Conservation (phyloP, 345 rosid species). For the Linum usitatissimum region DNA sequence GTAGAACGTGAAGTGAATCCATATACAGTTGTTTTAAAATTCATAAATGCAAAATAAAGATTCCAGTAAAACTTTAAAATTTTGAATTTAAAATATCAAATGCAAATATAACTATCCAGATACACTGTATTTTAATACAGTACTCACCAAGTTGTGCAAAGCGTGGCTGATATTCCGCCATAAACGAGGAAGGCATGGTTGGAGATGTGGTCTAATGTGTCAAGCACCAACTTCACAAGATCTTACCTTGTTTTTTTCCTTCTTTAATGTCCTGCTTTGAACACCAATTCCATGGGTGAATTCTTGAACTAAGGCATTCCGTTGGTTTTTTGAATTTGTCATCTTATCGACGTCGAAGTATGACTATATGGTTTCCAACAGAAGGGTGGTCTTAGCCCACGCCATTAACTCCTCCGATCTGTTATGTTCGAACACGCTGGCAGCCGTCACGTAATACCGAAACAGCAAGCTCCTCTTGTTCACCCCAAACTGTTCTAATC, state of each 20-base stretch:
- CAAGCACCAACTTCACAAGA: conserved; percentile 31
- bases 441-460: conserved; percentile 55
- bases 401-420: conserved; percentile 56
- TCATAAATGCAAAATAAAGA: no score
- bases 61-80: no score
- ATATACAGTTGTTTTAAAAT: no score
- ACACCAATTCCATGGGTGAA: conserved; percentile 25
- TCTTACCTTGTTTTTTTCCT: conserved; percentile 27
- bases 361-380: conserved; percentile 36
- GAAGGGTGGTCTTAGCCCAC: conserved; percentile 61
- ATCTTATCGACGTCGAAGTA: conserved; percentile 17
- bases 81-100: no score
- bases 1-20: no score
- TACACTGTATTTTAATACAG: no score
- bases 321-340: conserved; percentile 21
- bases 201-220: conserved; percentile 47
- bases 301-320: conserved; percentile 35
- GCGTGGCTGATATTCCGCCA: conserved; percentile 43
- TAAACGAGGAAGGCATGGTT: conserved; percentile 42
- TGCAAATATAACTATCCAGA: no score
- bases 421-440: conserved; percentile 64
- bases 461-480: conserved; percentile 36
- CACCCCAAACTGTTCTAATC: conserved; percentile 36
- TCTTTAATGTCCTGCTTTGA: conserved; percentile 8
- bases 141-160: conserved; percentile 52